Evolutionary conservation across 257 asterid genomes (phyloP), one percentile per base, ranked within the genome.

Genomic region (Rhazya stricta): DNA sequence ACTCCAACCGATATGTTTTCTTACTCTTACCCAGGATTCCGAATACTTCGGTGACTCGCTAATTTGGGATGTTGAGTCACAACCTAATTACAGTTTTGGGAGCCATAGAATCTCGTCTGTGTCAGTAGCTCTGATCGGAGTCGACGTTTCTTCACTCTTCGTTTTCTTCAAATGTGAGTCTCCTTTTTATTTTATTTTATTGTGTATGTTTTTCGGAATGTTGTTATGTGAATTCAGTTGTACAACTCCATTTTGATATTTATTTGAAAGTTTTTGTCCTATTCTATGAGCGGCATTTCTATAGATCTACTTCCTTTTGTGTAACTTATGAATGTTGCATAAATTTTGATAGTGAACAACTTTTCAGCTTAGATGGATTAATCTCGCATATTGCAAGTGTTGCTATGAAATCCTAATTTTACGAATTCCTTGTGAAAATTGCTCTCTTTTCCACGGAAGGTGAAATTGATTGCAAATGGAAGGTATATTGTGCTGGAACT

Each of bases 111-210:
- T n/a, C n/a, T n/a, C n/a, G n/a, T n/a, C n/a, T n/a, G 71, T 30
- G 66, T 29, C 66, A 60, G 9, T 66, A 6, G 45, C 77, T 80
- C 83, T 23, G 75, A 72, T 80, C 76, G 53, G 18, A 0, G 29
- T 60, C 6, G 21, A 25, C 79, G 18, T 25, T 74, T 42, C 45
- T 10, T 60, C 15, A 50, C 27, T 0, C 48, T 74, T 16, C 45
- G 2, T 71, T 75, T 30, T 32, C 78, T 75, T 72, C 78, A 3
- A 42, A 68, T 3, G 85, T 82, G 70, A 79, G 85, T 57, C 30
- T 57, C 54, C 8, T n/a, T 58, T 15, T 48, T 37, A n/a, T n/a
- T 6, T 56, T 27, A 5, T 56, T 68, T 39, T 27, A 21, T 23
- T 36, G 19, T 67, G 78, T 25, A 11, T 43, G 23, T 67, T 5